Percentiles rank a stretch among this genome's conserved stretches.
Conservation (phyloP, 73 alveolate species). For the Blepharisma stoltei region DNA sequence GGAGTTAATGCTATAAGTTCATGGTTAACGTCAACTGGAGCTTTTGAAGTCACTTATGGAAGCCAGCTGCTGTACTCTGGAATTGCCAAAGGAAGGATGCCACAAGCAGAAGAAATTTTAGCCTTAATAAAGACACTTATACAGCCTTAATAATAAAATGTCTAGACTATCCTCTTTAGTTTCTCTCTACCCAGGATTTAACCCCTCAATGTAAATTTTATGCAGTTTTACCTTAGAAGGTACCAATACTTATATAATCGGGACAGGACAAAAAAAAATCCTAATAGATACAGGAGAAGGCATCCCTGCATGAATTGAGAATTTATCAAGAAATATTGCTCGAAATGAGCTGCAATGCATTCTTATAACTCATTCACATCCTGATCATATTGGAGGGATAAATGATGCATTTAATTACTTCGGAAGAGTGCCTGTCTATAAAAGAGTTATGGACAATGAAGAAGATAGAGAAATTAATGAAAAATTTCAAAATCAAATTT, state of each 20-base stretch:
- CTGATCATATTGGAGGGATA: constrained; percentile 63
- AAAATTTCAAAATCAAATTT: background rate
- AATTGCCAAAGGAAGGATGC: background rate
- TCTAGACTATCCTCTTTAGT: constrained; percentile 30
- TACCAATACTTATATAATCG: constrained; percentile 62
- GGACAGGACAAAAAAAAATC: constrained; percentile 44
- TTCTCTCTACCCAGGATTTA: constrained; percentile 41
- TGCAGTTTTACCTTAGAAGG: constrained; percentile 44
- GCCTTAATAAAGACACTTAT: background rate
- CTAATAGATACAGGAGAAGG: constrained; percentile 71
- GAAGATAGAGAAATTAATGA: background rate
- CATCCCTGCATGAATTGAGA: constrained; percentile 32
- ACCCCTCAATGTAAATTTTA: constrained; percentile 54
- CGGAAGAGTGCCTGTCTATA: constrained; percentile 23
- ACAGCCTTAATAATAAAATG: background rate
- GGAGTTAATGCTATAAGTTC: background rate
- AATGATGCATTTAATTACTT: background rate
- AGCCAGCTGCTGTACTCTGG: background rate
- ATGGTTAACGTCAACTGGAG: constrained; percentile 28
- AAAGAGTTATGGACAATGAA: constrained; percentile 23
- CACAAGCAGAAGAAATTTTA: constrained; percentile 16
- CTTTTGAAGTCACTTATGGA: constrained; percentile 29
- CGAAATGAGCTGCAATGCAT: constrained; percentile 34
- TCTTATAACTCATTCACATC: constrained; percentile 62
- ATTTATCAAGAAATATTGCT: constrained; percentile 33